phyloP scores from a whole-genome alignment of 768 basidiomycete species.

The Leccinum ochraceum region DNA sequence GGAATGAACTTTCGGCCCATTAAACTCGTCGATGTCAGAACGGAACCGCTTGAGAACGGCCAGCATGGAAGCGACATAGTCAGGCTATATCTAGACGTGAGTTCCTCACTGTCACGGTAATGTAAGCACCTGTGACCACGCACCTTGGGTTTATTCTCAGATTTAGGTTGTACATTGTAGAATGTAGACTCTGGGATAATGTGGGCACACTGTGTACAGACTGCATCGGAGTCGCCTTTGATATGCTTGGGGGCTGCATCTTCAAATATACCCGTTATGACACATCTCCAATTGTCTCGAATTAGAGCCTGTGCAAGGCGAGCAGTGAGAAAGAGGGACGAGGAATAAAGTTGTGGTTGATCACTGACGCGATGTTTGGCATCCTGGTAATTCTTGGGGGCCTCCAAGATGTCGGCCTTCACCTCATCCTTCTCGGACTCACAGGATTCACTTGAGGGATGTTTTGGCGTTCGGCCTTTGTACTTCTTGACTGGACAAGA shows the following conservation, averaged over 20 bases:
- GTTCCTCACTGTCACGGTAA: not conserved
- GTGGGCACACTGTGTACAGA: not conserved
- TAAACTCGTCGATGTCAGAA: not conserved
- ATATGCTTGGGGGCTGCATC: not conserved
- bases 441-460: constrained; percentile 21
- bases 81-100: not conserved
- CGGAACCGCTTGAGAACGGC: not conserved
- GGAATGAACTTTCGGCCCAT: constrained; percentile 6
- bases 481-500: constrained; percentile 13
- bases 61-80: not conserved
- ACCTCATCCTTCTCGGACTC: constrained; percentile 2
- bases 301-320: constrained; percentile 32
- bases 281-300: constrained; percentile 38
- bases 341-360: not conserved
- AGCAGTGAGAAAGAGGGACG: not conserved
- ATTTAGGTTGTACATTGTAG: constrained; percentile 2
- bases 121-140: not conserved
- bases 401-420: not conserved
- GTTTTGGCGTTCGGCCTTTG: constrained; percentile 23
- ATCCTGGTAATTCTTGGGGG: constrained; percentile 2
- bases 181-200: constrained; percentile 9
- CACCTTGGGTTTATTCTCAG: not conserved
- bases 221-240: not conserved
- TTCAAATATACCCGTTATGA: constrained; percentile 33
- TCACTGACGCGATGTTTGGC: constrained; percentile 7